Base-by-base conservation (phyloP, 352 stramenopile species). In the Globisporangium sylvaticum region DNA sequence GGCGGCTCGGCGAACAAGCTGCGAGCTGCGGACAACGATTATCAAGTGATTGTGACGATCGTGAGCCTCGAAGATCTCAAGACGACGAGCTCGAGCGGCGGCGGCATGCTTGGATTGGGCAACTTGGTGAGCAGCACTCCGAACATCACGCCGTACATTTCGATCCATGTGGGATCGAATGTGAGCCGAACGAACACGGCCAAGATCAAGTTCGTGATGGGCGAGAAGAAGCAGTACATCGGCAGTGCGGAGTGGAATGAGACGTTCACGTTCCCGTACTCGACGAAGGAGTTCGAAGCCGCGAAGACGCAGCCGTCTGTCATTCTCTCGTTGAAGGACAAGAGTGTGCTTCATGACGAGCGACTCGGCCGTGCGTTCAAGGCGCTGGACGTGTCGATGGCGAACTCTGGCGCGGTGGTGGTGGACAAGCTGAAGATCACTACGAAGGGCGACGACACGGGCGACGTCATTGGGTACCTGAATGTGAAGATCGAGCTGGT, bases 91-190 rank as follows among this genome's bases (percentile, higher is more conserved):
- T 89, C 83, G 20, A 91, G 75, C 57, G 82, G 80, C 8, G 75
- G 85, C 48, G 83, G 85, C 6, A 73, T 92, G 72, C 77, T 94
- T 56, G 85, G 84, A 1, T 56, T 92, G 18, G 81, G 81, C 37
- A 94, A 92, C 46, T 31, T 95, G 54, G 87, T 90, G 22, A 91
- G 86, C 66, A 87, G 77, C 37, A 88, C 80, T 27, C 84, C 84
- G 24, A 94, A 94, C 64, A 83, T 95, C 29, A 84, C 86, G 31
- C 88, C 88, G 6, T 94, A 92, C 58, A 75, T 96, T 4, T 90
- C 83, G 7, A 74, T 94, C 20, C 82, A 90, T 56, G 78, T 94
- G 8, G 88, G 79, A n/a, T 78, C 87, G 67, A 83, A 75, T n/a
- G 75, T 65, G n/a, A 88, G 84, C 46, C 69, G 71, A 22, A 96